A percentile compares a stretch with the other conserved stretches of the same genome.
Evolutionary conservation across 192 early-diverging fungal genomes (phyloP).

Genomic region (Phycomyces blakesleeanus): DNA sequence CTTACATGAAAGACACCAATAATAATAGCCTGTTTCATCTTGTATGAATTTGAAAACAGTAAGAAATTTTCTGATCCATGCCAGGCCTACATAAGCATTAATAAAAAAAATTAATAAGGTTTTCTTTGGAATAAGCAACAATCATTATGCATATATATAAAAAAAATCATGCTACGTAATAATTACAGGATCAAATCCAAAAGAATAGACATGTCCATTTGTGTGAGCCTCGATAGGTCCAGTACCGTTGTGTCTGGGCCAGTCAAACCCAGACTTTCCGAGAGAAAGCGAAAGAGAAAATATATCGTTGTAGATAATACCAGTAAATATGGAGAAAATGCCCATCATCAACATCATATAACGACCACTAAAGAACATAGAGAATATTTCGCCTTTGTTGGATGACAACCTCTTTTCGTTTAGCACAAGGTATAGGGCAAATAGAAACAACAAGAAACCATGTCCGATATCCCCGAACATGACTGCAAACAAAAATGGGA

Average conservation of each 20-base stretch:
- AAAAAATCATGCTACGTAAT: background rate
- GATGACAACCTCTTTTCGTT: constrained; percentile 77
- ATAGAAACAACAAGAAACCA: constrained; percentile 80
- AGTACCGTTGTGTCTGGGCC: constrained; percentile 54
- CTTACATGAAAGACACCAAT: constrained; percentile 84
- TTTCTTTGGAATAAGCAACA: too few species aligned
- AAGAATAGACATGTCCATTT: constrained; percentile 61
- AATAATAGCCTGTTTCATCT: constrained; percentile 99
- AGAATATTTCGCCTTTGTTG: constrained; percentile 81
- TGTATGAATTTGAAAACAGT: constrained; percentile 97
- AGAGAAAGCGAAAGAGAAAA: constrained; percentile 80
- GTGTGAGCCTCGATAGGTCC: constrained; percentile 58
- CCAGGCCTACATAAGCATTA: constrained; percentile 73
- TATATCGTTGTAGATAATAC: constrained; percentile 97
- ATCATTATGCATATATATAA: too few species aligned
- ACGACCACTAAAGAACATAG: constrained; percentile 90
- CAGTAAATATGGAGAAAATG: constrained; percentile 95
- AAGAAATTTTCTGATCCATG: constrained; percentile 90
- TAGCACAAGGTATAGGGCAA: constrained; percentile 68
- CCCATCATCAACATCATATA: constrained; percentile 99
- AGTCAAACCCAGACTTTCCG: constrained; percentile 76
- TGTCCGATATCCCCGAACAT: constrained; percentile 99
- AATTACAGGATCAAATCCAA: constrained; percentile 81
- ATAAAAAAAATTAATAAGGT: background rate
- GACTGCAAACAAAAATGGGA: constrained; percentile 99